phyloP scores from a whole-genome alignment of 495 filamentous ascomycete genomes.

The Aspergillus cristatus region DNA sequence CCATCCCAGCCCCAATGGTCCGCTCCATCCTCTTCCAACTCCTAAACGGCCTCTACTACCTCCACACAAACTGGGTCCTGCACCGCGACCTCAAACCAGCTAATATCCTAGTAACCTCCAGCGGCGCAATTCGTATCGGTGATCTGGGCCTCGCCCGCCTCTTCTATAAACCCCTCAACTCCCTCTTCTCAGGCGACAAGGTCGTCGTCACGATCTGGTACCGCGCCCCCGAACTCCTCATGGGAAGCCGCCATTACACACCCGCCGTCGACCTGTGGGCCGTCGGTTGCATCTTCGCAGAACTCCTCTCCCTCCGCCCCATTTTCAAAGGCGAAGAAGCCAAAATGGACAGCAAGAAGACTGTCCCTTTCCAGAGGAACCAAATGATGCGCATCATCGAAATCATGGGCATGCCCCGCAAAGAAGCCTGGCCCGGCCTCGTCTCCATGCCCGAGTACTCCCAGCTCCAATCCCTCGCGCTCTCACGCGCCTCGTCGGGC shows the following conservation, averaged over 20 bases:
- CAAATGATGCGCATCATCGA: conserved; percentile 99
- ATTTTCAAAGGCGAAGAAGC: conserved; percentile 99
- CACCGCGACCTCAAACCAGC: conserved; percentile 96
- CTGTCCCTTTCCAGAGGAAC: conserved; percentile 92
- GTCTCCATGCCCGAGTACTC: conserved; percentile 70
- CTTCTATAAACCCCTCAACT: conserved; percentile 87
- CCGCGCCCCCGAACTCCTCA: conserved; percentile 85
- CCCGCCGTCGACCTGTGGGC: conserved; percentile 97
- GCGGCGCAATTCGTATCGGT: conserved; percentile 84
- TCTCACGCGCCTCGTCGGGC: conserved; percentile 21
- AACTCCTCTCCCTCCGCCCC: conserved; percentile 79
- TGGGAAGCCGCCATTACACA: conserved; percentile 89
- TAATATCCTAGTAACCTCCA: conserved; percentile 95
- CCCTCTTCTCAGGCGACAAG: conserved; percentile 89
- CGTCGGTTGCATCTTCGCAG: conserved; percentile 95
- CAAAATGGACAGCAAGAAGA: conserved; percentile 97
- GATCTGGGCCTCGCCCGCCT: conserved; percentile 87
- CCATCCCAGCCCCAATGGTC: conserved; percentile 80
- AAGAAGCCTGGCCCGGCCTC: conserved; percentile 81
- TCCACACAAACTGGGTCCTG: conserved; percentile 95
- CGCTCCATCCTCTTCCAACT: conserved; percentile 92
- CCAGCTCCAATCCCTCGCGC: conserved; percentile 58
- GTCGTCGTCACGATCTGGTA: conserved; percentile 99
- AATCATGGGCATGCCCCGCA: conserved; percentile 81
- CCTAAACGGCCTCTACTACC: conserved; percentile 84